Evolutionary conservation across 129 eudicot species (phyloP), one percentile per base, ranked within the genome.

Genomic region (Deinandra increscens): DNA sequence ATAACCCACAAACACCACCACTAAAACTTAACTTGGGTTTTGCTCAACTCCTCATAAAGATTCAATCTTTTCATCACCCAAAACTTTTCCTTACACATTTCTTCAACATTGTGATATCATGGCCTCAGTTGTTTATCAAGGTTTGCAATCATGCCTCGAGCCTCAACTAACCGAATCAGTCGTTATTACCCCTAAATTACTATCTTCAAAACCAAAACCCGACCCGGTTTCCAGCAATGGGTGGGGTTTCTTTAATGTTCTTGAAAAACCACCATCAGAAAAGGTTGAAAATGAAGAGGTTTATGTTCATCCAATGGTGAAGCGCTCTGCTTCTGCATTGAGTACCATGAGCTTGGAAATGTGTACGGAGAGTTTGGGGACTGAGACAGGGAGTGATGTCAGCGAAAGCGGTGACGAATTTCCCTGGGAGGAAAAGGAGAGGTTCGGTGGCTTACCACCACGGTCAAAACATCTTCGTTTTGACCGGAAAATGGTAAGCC

Each of bases 281-380:
- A 2, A 0, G 11, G 71, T 69, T 0, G 67, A 82, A 31, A 22
- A 31, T 3, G 83, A 82, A 4, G 60, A 85, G 60, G 77, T 81
- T 36, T 92, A 84, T 61, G 84, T 92, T 36, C 96, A 88, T 72
- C 98, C 96, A 22, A 82, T 86, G 45, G 86, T 33, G 50, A 86
- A 78, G 81, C 81, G 70, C 48, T 86, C 89, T 17, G 34, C 83
- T 69, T 78, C 86, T 1, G n/a, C 80, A 34, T 79, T 88, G 60
- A 88, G 98, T 83, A 48, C 75, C 8, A 83, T 77, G 78, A 84
- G 96, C 88, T 76, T 92, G n/a, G 95, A 92, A 77, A 89, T 92
- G 91, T 92, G 98, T 86, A 92, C 98, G 3, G 96, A 92, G 67
- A 78, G 96, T 71, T 70, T 86, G 42, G 98, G 98, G 34, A 71